Percentiles rank a stretch among this genome's conserved stretches.
phyloP scores from a whole-genome alignment of 139 green algal species.

The Chlorella vulgaris region DNA sequence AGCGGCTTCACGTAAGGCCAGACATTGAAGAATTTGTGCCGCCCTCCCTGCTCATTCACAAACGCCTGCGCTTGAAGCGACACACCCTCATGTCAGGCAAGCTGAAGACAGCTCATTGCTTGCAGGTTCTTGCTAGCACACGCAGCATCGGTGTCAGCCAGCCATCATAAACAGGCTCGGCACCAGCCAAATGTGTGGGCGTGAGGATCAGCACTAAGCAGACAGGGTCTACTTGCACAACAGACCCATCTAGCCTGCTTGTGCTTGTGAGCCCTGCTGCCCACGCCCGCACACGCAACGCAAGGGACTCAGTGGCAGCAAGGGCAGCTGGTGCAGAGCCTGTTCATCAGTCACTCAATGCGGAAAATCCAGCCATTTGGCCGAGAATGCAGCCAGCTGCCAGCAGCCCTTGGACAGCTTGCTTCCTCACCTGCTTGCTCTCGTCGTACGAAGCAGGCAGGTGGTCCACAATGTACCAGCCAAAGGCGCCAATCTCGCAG shows the following conservation, averaged over 20 bases:
- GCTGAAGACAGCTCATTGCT: too few species aligned
- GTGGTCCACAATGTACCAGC: constrained; percentile 74
- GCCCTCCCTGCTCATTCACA: constrained; percentile 63
- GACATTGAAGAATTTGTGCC: constrained; percentile 86
- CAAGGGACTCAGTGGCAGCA: too few species aligned
- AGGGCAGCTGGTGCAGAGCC: too few species aligned
- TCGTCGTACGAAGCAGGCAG: constrained; percentile 58
- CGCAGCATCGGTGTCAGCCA: too few species aligned
- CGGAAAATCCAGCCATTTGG: neutral
- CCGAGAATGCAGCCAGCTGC: neutral
- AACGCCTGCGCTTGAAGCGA: constrained; percentile 52
- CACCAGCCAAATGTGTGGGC: too few species aligned
- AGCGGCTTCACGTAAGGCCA: constrained; percentile 71
- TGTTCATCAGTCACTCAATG: neutral
- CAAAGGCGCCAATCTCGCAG: constrained; percentile 82
- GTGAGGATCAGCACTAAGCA: too few species aligned
- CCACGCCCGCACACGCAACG: too few species aligned
- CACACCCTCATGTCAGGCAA: neutral
- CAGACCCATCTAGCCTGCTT: too few species aligned
- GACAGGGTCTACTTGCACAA: too few species aligned
- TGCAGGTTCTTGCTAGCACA: too few species aligned
- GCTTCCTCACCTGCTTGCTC: constrained; percentile 25
- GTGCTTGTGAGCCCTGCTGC: too few species aligned
- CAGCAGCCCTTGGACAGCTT: neutral
- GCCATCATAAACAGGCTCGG: too few species aligned